Evolutionary conservation across 164 flowering plant genomes (phyloP), one percentile per base, ranked within the genome.

Genomic region (Pachysandra terminalis): DNA sequence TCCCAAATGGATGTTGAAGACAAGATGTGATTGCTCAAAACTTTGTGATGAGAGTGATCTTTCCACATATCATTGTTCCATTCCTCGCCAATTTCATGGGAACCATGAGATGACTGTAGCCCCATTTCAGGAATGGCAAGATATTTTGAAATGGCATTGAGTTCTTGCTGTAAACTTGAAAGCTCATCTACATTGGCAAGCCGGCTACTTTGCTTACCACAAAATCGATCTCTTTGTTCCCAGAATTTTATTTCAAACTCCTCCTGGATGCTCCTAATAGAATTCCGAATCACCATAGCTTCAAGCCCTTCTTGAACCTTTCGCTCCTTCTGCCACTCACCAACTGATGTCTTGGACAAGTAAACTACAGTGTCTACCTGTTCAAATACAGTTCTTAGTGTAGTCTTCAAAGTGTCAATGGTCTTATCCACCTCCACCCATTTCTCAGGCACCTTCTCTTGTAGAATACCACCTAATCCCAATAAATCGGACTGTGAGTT

Each of bases 281-380:
- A 72, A 68, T 71, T 81, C 55, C 57, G 76, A 19, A 85, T 75
- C 66, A 89, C 95, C 72, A 78, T 63, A 22, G 66, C 75, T 78
- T 89, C 86, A 68, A 90, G 54, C 68, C 84, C 84, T 53, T 70
- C 79, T 76, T 63, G 83, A 72, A 84, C 64, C 24, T 82, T 81
- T 37, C 13, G 67, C 65, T 87, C 89, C 60, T 75, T 61, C 59
- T 66, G 64, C 68, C 74, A 68, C 27, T 75, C 76, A 68, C 10
- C 37, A 68, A 79, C 67, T 25, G 85, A 80, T 52, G 72, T 35
- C 62, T 73, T 69, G 22, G 84, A 81, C 64, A 75, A 51, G 23
- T 57, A 55, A 40, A 73, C 71, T 45, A 77, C 59, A 59, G 72
- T 59, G 23, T 76, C 83, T 60, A 73, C 66, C 58, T 64, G 62